These are phyloP conservation scores for Coelastrella sp. DNA, from an alignment of 139 green algal species.

Conservation along the genomic window DNA sequence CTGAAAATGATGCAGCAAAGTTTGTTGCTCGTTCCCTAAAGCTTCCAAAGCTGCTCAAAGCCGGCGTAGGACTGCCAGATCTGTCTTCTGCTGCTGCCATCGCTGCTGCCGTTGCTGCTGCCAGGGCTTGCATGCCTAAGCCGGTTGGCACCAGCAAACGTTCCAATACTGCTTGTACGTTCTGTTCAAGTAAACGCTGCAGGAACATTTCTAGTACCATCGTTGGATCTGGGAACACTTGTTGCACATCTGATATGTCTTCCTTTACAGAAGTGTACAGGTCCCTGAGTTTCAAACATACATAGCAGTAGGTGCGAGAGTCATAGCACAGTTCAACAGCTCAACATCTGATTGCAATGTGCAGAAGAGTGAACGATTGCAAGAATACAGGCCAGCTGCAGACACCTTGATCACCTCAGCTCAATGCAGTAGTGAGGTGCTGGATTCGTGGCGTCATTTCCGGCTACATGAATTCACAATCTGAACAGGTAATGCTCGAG, in stretches of 20 bases:
- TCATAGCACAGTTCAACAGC: background rate
- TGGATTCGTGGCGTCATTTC: too few relatives aligned
- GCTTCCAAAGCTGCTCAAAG: background rate
- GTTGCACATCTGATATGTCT: slow-evolving; percentile 64
- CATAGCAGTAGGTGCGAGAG: background rate
- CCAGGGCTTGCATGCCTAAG: slow-evolving; percentile 21
- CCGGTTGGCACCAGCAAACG: slow-evolving; percentile 52
- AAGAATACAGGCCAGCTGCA: too few relatives aligned
- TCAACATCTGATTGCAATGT: too few relatives aligned
- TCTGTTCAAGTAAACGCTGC: slow-evolving; percentile 75
- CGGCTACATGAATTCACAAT: too few relatives aligned
- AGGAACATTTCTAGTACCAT: slow-evolving; percentile 61
- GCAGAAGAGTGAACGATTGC: too few relatives aligned
- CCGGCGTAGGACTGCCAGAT: background rate
- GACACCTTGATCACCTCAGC: too few relatives aligned
- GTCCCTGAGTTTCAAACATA: slow-evolving; percentile 52
- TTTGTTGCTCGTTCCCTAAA: background rate
- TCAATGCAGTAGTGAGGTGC: too few relatives aligned
- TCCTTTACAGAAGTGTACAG: slow-evolving; percentile 61
- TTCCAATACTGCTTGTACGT: slow-evolving; percentile 65
- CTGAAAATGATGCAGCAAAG: slow-evolving; percentile 17
- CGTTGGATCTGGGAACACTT: slow-evolving; percentile 61
- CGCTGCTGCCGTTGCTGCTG: slow-evolving; percentile 27
- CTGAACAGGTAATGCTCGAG: too few relatives aligned
- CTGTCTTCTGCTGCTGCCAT: background rate